Evolutionary conservation across 164 flowering plant genomes (phyloP).

Genomic region (Paratinospora sagittata): DNA sequence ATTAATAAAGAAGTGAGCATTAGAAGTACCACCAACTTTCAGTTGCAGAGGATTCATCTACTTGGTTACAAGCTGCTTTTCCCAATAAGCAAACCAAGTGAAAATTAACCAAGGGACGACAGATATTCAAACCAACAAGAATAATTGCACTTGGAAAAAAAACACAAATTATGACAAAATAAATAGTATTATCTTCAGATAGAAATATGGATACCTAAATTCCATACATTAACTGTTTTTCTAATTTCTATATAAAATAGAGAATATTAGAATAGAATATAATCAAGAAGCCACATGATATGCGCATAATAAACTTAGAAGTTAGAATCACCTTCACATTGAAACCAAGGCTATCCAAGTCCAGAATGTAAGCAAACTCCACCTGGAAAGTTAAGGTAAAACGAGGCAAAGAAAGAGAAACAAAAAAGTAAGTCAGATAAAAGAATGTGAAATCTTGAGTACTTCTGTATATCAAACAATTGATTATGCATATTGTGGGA

Average conservation of each 20-base stretch:
- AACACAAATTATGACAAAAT: neutral
- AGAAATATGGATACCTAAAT: neutral
- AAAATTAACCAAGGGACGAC: neutral
- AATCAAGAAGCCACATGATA: neutral
- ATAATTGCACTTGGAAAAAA: too few relatives aligned
- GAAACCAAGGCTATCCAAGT: constrained; percentile 89
- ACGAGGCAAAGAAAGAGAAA: neutral
- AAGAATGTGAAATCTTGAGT: neutral
- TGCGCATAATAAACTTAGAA: constrained; percentile 21
- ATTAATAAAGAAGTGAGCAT: too few relatives aligned
- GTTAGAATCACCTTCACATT: constrained; percentile 75
- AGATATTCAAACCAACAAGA: neutral
- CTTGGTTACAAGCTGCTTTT: neutral
- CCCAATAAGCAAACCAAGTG: neutral
- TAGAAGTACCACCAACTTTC: too few relatives aligned
- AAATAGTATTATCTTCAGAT: neutral
- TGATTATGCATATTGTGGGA: neutral
- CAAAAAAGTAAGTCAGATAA: neutral
- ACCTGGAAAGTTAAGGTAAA: constrained; percentile 41
- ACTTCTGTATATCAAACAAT: neutral
- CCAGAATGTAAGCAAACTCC: constrained; percentile 79
- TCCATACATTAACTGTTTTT: constrained; percentile 14
- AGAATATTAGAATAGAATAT: neutral
- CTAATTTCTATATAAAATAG: too few relatives aligned
- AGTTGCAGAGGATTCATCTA: neutral